Evolutionary conservation across 768 basidiomycete species (phyloP), one percentile per base, ranked within the genome.

Genomic region (Scleroderma bovista): DNA sequence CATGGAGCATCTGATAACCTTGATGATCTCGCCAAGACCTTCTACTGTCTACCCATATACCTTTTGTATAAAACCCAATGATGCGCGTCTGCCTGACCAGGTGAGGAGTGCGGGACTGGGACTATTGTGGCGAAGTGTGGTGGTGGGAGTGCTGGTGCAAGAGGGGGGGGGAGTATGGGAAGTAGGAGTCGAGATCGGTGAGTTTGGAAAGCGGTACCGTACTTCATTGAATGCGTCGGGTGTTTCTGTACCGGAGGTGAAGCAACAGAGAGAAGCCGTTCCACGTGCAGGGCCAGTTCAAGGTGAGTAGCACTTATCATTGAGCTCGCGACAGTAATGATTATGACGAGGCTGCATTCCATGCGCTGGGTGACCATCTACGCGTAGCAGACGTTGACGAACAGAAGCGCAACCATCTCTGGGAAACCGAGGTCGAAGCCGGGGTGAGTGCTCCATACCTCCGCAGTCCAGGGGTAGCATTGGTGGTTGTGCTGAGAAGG

Each of bases 1-100:
- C 93, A 98, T 61, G 90, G 89, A 47, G 92, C 95, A 2, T 85
- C 90, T 0, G 86, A 88, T 60, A 96, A 97, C 58, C 76, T 93
- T 40, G 95, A 98, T 61, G 92, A 95, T 65, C 83, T 99, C 33
- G 91, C 94, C 19, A 87, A 93, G 65, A 88, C 90, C 0, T 77
- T 98, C 0, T 98, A 97, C 64, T 92, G 93, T 4, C 79, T 99
- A 88, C 91, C 15, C 88, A 93, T 87, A 84, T 58, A 77, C 96
- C 16, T 91, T 95, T 68, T 96, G 93, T 61, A 69, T 98, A 58
- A 93, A 88, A 64, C 93, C 94, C 4, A 99, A 98, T 62, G 93
- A 97, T 69, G 85, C 91, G 22, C 95, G 95, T 62, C 70, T 97
- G 19, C 93, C 94, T 34, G 91, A 93, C 63, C 94, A 97, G 69